Conservation (phyloP, 331 rosid species). For the Arachis monticola region DNA sequence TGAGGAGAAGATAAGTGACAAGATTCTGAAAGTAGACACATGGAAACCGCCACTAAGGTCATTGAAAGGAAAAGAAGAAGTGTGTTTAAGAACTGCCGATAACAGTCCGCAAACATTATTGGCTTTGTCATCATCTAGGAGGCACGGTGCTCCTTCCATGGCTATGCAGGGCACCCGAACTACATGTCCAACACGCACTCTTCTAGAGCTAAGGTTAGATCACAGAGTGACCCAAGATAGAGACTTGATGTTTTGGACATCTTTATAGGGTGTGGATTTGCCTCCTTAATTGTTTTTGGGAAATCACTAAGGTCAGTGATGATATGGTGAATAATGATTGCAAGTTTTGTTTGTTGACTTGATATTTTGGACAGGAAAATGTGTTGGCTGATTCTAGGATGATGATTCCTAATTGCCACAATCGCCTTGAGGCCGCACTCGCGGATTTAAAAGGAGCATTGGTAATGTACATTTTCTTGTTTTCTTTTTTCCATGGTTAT, state of each 20-base stretch:
- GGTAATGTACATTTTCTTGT: no score
- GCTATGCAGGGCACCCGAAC: constrained; percentile 72
- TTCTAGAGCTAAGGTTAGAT: constrained; percentile 84
- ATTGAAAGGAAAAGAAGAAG: constrained; percentile 56
- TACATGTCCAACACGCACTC: constrained; percentile 95
- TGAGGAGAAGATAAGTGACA: constrained; percentile 71
- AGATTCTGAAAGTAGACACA: constrained; percentile 94
- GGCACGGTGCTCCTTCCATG: constrained; percentile 61
- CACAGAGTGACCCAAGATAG: constrained; percentile 93
- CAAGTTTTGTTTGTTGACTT: no score
- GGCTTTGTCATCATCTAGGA: constrained; percentile 58
- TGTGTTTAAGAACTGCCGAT: constrained; percentile 52
- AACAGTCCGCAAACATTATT: constrained; percentile 68
- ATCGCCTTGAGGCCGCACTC: no score
- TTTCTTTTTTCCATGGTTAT: no score
- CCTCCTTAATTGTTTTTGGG: no score
- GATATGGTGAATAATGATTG: no score
- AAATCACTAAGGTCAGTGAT: no score
- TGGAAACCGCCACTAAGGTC: constrained; percentile 72
- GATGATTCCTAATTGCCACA: no score
- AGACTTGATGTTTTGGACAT: constrained; percentile 48
- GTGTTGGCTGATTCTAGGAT: no score
- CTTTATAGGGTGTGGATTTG: no score
- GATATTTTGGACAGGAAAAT: no score
- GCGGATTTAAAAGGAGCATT: no score